phyloP scores from a whole-genome alignment of 345 rosid genomes.

The Streptanthus diversifolius region DNA sequence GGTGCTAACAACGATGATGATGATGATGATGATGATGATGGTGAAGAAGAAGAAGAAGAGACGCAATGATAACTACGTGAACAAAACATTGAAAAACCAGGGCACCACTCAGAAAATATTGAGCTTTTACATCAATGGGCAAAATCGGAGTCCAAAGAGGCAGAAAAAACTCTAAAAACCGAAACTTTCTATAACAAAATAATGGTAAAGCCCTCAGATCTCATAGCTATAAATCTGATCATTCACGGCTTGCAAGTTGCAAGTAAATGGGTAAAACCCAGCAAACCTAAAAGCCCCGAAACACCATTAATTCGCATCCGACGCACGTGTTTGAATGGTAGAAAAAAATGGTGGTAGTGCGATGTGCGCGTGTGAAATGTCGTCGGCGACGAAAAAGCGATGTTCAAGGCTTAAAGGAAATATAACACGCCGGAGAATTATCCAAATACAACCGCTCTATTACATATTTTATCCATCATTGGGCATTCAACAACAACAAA shows the following conservation, averaged over 20 bases:
- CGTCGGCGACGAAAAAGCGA: conserved; percentile 2
- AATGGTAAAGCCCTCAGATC: conserved; percentile 45
- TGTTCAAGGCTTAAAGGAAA: not conserved
- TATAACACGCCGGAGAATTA: conserved; percentile 23
- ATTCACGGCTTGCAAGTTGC: conserved; percentile 32
- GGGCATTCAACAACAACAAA: not conserved
- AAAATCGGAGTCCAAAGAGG: not conserved
- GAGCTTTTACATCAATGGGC: conserved; percentile 13
- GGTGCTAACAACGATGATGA: not conserved
- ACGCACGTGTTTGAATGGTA: not conserved
- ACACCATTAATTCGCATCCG: conserved; percentile 3
- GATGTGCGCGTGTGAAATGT: conserved; percentile 16
- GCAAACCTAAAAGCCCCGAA: conserved; percentile 28
- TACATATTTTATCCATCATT: conserved; percentile 17
- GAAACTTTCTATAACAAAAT: not conserved
- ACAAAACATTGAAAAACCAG: not conserved
- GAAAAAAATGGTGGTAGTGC: not conserved
- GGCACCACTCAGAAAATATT: conserved; percentile 19
- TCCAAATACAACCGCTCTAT: conserved; percentile 38
- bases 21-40: conserved; percentile 5
- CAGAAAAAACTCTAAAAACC: not conserved
- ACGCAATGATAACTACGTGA: not conserved
- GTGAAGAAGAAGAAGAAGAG: conserved; percentile 17
- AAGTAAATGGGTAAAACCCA: conserved; percentile 29
- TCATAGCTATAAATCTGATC: conserved; percentile 51